These are phyloP conservation scores for Dentipellis fragilis DNA, from an alignment of 768 basidiomycete species.

Conservation along the genomic window DNA sequence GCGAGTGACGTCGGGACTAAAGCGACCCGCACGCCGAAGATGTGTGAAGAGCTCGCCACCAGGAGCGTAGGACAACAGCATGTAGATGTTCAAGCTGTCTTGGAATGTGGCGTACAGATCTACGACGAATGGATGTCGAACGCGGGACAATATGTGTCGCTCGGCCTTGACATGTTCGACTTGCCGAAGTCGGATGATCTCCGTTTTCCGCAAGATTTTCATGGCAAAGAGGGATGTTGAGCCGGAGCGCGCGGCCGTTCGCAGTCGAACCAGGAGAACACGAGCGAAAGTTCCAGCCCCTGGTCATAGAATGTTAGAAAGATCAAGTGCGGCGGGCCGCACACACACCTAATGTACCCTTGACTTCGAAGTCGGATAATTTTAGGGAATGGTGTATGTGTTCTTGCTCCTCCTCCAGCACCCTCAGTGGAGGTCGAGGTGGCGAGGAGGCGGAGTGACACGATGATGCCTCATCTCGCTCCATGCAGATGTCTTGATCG, in stretches of 20 bases:
- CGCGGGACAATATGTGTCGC: constrained; percentile 82
- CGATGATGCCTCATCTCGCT: constrained; percentile 6
- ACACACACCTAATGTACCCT: constrained; percentile 60
- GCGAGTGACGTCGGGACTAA: constrained; percentile 94
- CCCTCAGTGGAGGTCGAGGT: constrained; percentile 35
- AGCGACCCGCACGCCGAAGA: constrained; percentile 85
- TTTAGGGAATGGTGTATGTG: constrained; percentile 51
- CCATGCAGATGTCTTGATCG: constrained; percentile 7
- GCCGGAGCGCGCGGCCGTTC: constrained; percentile 35
- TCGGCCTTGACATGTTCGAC: constrained; percentile 98
- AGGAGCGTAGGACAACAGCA: constrained; percentile 93
- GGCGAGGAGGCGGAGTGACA: constrained; percentile 12
- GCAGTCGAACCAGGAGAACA: constrained; percentile 81
- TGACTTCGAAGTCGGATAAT: constrained; percentile 73
- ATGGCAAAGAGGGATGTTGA: constrained; percentile 67
- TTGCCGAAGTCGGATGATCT: constrained; percentile 84
- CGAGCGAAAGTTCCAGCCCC: constrained; percentile 96
- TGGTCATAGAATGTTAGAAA: constrained; percentile 19
- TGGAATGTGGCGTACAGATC: constrained; percentile 94
- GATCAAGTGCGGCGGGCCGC: background rate
- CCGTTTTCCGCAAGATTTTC: constrained; percentile 82
- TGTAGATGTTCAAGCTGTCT: constrained; percentile 94
- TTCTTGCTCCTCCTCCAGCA: constrained; percentile 62
- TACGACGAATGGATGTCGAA: constrained; percentile 92
- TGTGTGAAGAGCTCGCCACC: constrained; percentile 98